Evolutionary conservation across 2,329 filamentous ascomycete species (phyloP), one percentile per base, ranked within the genome.

Genomic region (Clonostachys rosea): DNA sequence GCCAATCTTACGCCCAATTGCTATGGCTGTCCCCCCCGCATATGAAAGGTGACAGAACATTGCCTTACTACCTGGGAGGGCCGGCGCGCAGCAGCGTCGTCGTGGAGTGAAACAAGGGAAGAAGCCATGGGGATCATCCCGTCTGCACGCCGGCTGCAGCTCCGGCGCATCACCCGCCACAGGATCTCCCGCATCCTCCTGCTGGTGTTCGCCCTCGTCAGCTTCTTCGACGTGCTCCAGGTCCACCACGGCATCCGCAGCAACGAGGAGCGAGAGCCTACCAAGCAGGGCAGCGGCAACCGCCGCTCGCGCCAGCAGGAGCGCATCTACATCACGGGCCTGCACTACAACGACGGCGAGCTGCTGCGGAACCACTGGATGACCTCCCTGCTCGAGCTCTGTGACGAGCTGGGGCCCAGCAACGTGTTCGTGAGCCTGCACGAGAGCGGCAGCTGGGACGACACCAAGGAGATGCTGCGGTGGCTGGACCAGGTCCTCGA

Each of bases 391-490:
- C 49, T 85, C 7, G 67, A 75, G 3, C 66, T 89, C 17, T 24
- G 73, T 78, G 6, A 66, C 42, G 66, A 70, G 6, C 65, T 88
- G 5, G 85, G 85, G 0, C 65, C 75, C 0, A 70, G 80, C 4
- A 87, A 88, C 58, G 78, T 89, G 3, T 89, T 78, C 58, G 75
- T 90, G 39, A 82, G 79, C 50, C 74, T 89, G 33, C 76, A 79
- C 49, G 86, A 89, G 61, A 85, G 81, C 55, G 85, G 85, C 6
- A 86, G 81, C 58, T 83, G 77, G 68, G 86, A 89, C 59, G 71
- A 83, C 49, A 87, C 79, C 16, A 88, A 88, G 61, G 74, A 68
- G 14, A 78, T 77, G 7, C 65, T 90, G 52, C 65, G 61, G 18
- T 70, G 77, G 20, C 66, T 90, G 30, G 81, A 86, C 48, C 54